These are phyloP conservation scores for Staphylotrichum tortipilum DNA, from an alignment of 495 filamentous ascomycete species.

Conservation along the genomic window DNA sequence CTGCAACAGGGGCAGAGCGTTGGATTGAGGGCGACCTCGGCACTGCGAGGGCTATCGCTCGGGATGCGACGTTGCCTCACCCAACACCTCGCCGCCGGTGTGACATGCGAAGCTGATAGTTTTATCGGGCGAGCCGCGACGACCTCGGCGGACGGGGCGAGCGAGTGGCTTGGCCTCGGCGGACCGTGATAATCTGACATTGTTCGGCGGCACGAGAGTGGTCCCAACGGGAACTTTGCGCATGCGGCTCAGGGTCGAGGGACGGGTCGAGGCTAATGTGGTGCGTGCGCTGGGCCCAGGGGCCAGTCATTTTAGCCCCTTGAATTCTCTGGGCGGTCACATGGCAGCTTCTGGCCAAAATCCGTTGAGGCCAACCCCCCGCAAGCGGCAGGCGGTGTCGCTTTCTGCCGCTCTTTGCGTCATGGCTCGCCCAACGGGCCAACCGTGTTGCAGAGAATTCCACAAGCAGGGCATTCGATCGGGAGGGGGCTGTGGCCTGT, in stretches of 20 bases:
- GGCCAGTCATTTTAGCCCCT: no score
- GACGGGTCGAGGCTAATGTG: no score
- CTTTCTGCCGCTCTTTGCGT: slow-evolving; percentile 20
- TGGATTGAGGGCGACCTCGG: not conserved
- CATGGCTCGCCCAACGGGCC: slow-evolving; percentile 13
- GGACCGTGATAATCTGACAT: not conserved
- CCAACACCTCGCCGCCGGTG: no score
- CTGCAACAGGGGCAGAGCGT: not conserved
- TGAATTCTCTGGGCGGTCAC: no score
- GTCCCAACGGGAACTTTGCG: not conserved
- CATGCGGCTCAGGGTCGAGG: no score
- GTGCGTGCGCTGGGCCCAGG: no score
- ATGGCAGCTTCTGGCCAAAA: slow-evolving; percentile 7
- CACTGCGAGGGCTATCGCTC: not conserved
- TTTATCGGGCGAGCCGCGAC: no score
- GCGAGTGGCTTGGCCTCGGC: slow-evolving; percentile 10
- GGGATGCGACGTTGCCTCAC: no score
- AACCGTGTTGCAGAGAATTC: slow-evolving; percentile 11
- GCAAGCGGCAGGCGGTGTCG: slow-evolving; percentile 17
- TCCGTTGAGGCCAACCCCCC: not conserved
- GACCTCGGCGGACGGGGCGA: slow-evolving; percentile 10
- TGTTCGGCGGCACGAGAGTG: not conserved
- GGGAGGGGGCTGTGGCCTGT: no score
- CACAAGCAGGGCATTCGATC: not conserved
- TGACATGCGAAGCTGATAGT: no score